Base-by-base conservation (phyloP, 352 stramenopile species). In the Thraustotheca clavata region DNA sequence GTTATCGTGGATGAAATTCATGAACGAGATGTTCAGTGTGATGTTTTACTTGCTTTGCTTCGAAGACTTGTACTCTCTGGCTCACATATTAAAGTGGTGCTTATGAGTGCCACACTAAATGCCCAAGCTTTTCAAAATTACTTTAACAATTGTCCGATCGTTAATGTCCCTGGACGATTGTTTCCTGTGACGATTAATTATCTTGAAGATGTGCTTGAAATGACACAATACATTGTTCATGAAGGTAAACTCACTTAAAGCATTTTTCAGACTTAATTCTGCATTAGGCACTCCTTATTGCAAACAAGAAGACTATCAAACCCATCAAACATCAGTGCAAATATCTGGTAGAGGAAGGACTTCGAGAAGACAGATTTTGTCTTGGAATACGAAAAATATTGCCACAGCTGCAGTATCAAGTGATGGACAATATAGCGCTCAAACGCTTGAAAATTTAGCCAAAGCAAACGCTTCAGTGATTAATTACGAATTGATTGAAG, bases 1-100 rank as follows among this genome's bases (percentile, higher is more conserved):
- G 86, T 99, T 52, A 93, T 99, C 49, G 87, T 99, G 16, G 97
- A 99, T 71, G 96, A 99, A 72, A 94, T 99, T 29, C 95, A 99
- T 70, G 97, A 99, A 74, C 81, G 97, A 18, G 87, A 97, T 67
- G 73, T 96, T 16, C 89, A 96, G 62, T 96, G 80, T 14, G 90
- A 97, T 48, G 89, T 97, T 38, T 67, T 98, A 22, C 66, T 98
- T 5, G 89, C 90, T 27, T 89, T 98, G 68, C 70, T 99, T 40
- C 86, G 91, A 31, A 71, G 92, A 59, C 78, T 89, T 35, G 68
- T 98, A 1, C 62, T 73, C 20, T 70, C 81, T 20, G 72, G 70
- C 18, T 75, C 61, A 31, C 88, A 81, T 22, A 70, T 98, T 6
- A 98, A 98, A 59, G 77, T 98, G 6, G 86, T 98, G 47, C 79